Evolutionary conservation across 202 grass and related monocot genomes (phyloP), one percentile per base, ranked within the genome.

Genomic region (Miscanthus sacchariflorus): DNA sequence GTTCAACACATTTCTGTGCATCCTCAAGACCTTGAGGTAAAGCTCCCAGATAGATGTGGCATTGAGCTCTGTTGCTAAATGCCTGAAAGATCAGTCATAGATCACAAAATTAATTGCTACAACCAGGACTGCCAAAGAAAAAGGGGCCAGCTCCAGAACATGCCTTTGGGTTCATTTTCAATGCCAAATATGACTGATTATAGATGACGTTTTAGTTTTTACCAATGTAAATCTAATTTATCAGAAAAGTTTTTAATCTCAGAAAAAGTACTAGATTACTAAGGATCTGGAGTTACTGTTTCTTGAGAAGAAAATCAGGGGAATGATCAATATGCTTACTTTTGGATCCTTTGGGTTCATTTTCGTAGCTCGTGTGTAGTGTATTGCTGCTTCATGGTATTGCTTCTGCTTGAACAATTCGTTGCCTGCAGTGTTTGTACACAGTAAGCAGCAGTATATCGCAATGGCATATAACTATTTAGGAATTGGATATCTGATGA

Each of bases 61-160:
- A 92, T 77, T 91, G 90, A 80, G 93, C 85, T 88, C 93, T 90
- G 63, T 92, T 94, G 82, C 93, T 94, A 42, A 88, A 94, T 4
- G 88, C 68, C 93, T 94, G 73, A 63, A 78, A 18, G 42, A 84
- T 70, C n/a, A 70, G 61, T 36, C 6, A 72, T 45, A 28, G 5
- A 64, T 74, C 1, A 59, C 11, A 81, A 77, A 54, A 36, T 0
- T 40, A 84, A 89, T 72, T 79, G 44, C 40, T 70, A 70, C 14
- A 33, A 84, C 45, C 50, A 35, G 17, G 17, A 11, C 25, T 40
- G 3, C 9, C 49, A 78, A 35, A 0, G 5, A 28, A 64, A 82
- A 54, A 17, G 5, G 23, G 10, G 11, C 4, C 38, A 58, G 4
- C 46, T 49, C 3, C 33, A 12, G 12, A 42, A 70, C 42, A 83